Base-by-base conservation (phyloP, 2,329 filamentous ascomycete species). In the Diaporthe batatas region DNA sequence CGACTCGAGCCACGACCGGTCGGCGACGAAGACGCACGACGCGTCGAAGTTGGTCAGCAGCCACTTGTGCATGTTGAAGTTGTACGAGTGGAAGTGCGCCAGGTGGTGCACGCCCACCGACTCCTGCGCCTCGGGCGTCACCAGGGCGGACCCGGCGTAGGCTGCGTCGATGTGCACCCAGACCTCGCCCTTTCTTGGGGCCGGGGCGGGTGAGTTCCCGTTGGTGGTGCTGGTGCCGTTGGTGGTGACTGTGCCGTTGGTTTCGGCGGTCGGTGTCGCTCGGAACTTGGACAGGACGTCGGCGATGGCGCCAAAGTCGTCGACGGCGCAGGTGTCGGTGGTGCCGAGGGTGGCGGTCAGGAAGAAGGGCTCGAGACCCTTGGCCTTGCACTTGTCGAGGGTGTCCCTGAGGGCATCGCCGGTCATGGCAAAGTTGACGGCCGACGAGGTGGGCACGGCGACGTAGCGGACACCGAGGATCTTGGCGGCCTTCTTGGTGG, bases 41-140 rank as follows among this genome's bases (percentile, higher is more conserved):
- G 87, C 89, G 81, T 98, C 96, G 79, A 98, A 98, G 83, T 97
- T 98, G 72, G 94, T 95, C 23, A 98, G 90, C 62, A 98, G 87
- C 96, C 96, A 98, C 85, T 98, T 98, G 87, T 98, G 95, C 89
- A 98, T 93, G 86, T 98, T 98, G 85, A 96, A 91, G 83, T 98
- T 92, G 88, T 97, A 98, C 76, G 92, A 95, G 85, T 98, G 93
- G 80, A 97, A 95, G 29, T 86, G 83, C 1, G 86, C 84, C 67
- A 96, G 87, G 65, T 94, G 87, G 76, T 92, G 87, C 72, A 78
- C 77, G 36, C 72, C 69, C 6, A 75, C 73, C 16, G 75, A 44
- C 23, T 62, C 32, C 75, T 94, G 93, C 82, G 93, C 93, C 81
- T 97, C 94, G 3, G 94, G 92, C 29, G 93, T 91, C 4, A 98